Conservation (phyloP, 305 asterid genomes). For the Rubia occidens region DNA sequence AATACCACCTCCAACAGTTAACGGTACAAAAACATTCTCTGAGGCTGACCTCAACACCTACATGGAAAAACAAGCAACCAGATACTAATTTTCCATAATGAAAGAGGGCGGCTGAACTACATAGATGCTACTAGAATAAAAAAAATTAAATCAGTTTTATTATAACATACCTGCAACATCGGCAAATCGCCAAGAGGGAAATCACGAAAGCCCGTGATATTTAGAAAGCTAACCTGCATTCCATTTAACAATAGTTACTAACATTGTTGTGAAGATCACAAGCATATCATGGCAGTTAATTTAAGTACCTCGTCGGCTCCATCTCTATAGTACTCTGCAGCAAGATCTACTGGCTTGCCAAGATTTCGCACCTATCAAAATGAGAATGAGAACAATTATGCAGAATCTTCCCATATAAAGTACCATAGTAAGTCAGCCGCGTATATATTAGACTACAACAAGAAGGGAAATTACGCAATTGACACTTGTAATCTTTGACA, state of each 20-base stretch:
- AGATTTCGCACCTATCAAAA: conserved; percentile 82
- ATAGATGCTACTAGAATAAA: not conserved
- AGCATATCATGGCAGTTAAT: not conserved
- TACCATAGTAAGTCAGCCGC: not conserved
- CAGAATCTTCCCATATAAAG: not conserved
- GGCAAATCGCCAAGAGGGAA: conserved; percentile 95
- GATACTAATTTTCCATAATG: not conserved
- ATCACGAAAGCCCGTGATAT: conserved; percentile 92
- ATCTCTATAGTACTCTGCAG: conserved; percentile 75
- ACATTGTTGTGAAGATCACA: conserved; percentile 5
- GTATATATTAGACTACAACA: not conserved
- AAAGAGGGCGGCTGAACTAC: not conserved
- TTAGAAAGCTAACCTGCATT: conserved; percentile 77
- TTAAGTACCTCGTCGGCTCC: conserved; percentile 92
- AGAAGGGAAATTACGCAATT: not conserved
- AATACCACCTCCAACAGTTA: conserved; percentile 94
- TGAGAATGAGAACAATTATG: conserved; percentile 8
- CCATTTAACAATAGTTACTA: conserved; percentile 12
- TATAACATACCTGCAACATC: conserved; percentile 68
- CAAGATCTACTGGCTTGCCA: conserved; percentile 96
- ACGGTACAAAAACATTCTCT: conserved; percentile 79
- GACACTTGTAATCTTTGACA: not conserved
- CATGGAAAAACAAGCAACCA: conserved; percentile 17
- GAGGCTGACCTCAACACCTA: conserved; percentile 70
- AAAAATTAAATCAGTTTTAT: not conserved